Base-by-base conservation (phyloP, 805 yeast species). In the Hanseniaspora meyeri region DNA sequence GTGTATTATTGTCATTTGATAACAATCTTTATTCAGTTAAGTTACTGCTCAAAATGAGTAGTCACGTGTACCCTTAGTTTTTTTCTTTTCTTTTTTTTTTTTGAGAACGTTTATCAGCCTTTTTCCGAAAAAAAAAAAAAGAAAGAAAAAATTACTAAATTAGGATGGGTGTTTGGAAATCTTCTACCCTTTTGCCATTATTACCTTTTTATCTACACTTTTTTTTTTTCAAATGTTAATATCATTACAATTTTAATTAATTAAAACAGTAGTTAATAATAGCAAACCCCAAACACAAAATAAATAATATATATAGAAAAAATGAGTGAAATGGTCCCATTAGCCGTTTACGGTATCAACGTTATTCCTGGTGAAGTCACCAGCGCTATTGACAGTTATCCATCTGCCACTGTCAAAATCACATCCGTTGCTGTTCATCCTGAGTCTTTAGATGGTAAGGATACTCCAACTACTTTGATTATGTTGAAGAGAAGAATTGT, bases 381-480 rank as follows among this genome's bases (percentile, higher is more conserved):
- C 45, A 89, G 89, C 52, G 95, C 96, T 59, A 81, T 87, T 67
- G 87, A 84, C 61, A 84, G 81, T 59, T 95, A 85, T 59, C 82
- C 82, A 70, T 96, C 97, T 52, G 85, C 87, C 62, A 84, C 97
- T 60, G 81, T 91, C 63, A 86, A 95, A 72, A 70, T 91, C 65
- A 90, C 97, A 55, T 78, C 91, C 79, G 98, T 96, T 61, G 95
- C 98, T 59, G 77, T 93, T 65, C 96, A 91, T 73, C 95, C 96
- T 60, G 86, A 82, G 66, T 66, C 71, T 49, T 77, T 95, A 34
- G 81, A 79, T 63, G 96, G 88, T 65, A 89, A 83, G 61, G 81
- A 77, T 62, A 83, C 79, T 64, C 97, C 97, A 62, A 82, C 95
- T 36, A 88, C 96, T 64, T 78, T 93, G 67, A 85, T 95, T 75